A percentile compares a stretch with the other conserved stretches of the same genome.
Conservation (phyloP, 768 basidiomycete species). For the Tremella mesenterica region DNA sequence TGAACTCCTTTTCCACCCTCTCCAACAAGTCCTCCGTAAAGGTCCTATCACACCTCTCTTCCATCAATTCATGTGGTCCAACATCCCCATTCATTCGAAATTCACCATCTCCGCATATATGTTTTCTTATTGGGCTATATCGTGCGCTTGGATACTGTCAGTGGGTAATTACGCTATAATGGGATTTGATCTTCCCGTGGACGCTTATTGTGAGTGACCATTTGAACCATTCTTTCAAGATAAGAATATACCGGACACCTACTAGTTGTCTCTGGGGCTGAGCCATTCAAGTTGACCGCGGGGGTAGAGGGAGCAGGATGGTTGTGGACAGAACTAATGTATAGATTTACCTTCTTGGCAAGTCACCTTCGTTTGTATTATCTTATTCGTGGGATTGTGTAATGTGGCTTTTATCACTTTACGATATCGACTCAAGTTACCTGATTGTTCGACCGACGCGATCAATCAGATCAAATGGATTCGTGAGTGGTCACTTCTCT, state of each 20-base stretch:
- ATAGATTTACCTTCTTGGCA: slow-evolving; percentile 43
- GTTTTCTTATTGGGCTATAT: slow-evolving; percentile 49
- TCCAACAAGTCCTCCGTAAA: slow-evolving; percentile 63
- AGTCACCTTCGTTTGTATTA: slow-evolving; percentile 65
- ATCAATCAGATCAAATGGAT: slow-evolving; percentile 48
- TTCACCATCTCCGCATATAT: slow-evolving; percentile 53
- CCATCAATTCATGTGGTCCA: slow-evolving; percentile 41
- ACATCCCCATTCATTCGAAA: slow-evolving; percentile 52
- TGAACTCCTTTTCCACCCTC: slow-evolving; percentile 70
- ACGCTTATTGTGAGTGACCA: background rate
- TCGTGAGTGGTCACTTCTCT: slow-evolving; percentile 61
- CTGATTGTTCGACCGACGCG: slow-evolving; percentile 5
- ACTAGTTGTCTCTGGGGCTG: too few species aligned
- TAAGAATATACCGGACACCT: too few species aligned
- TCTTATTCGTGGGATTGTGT: slow-evolving; percentile 58
- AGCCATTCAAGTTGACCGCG: too few species aligned
- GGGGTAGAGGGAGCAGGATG: too few species aligned
- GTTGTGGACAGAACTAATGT: background rate
- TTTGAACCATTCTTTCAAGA: background rate
- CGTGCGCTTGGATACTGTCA: slow-evolving; percentile 56
- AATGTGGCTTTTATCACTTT: slow-evolving; percentile 52
- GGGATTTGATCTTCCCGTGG: slow-evolving; percentile 42
- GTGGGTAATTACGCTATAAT: slow-evolving; percentile 63
- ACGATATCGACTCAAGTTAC: slow-evolving; percentile 17
- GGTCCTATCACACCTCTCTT: slow-evolving; percentile 63